phyloP scores from a whole-genome alignment of 768 basidiomycete genomes.

The Leucosporidium creatinivorum region DNA sequence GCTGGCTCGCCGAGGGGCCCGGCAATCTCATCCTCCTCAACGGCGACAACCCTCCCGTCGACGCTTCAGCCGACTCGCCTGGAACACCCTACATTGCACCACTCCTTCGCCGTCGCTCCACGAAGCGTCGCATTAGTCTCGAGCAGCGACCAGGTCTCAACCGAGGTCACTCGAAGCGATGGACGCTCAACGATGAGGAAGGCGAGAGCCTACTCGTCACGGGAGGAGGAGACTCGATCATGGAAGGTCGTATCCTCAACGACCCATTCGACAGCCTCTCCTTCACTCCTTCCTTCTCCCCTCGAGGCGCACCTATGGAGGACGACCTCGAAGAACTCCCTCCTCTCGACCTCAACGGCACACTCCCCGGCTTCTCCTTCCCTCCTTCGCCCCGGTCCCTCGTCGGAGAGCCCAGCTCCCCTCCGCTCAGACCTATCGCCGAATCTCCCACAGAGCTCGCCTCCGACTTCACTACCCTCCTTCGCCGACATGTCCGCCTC shows the following conservation, averaged over 20 bases:
- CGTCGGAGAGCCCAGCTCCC: not conserved
- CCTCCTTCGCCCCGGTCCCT: not conserved
- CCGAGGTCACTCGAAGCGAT: not conserved
- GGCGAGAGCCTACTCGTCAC: constrained; percentile 21
- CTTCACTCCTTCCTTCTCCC: not conserved
- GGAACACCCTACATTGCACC: not conserved
- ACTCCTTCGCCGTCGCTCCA: not conserved
- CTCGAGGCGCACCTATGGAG: not conserved
- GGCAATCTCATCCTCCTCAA: constrained; percentile 11
- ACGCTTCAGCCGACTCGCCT: not conserved
- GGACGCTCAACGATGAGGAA: constrained; percentile 7
- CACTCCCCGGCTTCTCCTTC: not conserved
- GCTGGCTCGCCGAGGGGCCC: constrained; percentile 6
- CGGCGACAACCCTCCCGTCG: not conserved
- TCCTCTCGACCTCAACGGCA: constrained; percentile 6
- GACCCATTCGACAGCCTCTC: not conserved
- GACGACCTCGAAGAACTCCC: constrained; percentile 9
- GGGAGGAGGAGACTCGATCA: not conserved
- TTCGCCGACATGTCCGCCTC: constrained; percentile 16
- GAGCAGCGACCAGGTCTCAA: too few relatives aligned
- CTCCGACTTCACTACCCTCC: constrained; percentile 10
- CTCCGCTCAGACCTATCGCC: not conserved
- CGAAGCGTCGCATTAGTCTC: too few relatives aligned
- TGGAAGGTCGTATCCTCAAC: constrained; percentile 18
- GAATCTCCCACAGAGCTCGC: not conserved